Conservation (phyloP, 352 stramenopile genomes). For the Thalassiosira mediterranea region DNA sequence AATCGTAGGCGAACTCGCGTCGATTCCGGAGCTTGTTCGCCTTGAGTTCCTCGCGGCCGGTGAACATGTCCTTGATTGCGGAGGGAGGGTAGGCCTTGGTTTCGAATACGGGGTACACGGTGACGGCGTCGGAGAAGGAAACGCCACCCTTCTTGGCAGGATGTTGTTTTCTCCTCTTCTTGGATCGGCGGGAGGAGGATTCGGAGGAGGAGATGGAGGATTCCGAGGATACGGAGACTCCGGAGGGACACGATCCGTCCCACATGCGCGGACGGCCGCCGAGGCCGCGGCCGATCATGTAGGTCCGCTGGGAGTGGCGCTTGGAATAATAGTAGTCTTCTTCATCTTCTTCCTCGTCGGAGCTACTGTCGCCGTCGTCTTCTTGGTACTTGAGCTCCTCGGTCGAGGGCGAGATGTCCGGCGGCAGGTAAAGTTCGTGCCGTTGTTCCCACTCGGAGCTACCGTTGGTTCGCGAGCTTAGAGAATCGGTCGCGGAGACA, state of each 20-base stretch:
- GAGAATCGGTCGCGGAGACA: neutral
- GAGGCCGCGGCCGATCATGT: slow-evolving; percentile 14
- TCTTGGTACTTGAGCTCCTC: slow-evolving; percentile 51
- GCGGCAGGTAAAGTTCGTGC: slow-evolving; percentile 45
- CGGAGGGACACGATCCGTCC: slow-evolving; percentile 24
- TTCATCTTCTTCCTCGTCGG: slow-evolving; percentile 26
- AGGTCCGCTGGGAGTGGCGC: slow-evolving; percentile 14
- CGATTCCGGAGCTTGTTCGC: slow-evolving; percentile 51
- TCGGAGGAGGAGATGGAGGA: slow-evolving; percentile 22
- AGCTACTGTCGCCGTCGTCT: slow-evolving; percentile 16
- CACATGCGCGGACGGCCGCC: slow-evolving; percentile 28
- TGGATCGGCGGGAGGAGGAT: neutral
- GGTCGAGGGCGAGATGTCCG: slow-evolving; percentile 7
- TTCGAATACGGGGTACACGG: slow-evolving; percentile 45
- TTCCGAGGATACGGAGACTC: slow-evolving; percentile 21
- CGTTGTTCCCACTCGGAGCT: neutral
- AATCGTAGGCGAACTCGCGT: slow-evolving; percentile 42
- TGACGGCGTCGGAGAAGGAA: slow-evolving; percentile 37
- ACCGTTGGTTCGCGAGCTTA: neutral
- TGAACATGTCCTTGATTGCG: slow-evolving; percentile 41
- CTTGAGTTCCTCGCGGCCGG: slow-evolving; percentile 33
- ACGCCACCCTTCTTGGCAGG: slow-evolving; percentile 22
- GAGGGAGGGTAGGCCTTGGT: slow-evolving; percentile 25
- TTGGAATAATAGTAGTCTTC: neutral
- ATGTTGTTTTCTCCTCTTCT: too few relatives aligned